A percentile compares a stretch with the other conserved stretches of the same genome.
phyloP scores from a whole-genome alignment of 805 yeast species.

The Lachancea cidri region DNA sequence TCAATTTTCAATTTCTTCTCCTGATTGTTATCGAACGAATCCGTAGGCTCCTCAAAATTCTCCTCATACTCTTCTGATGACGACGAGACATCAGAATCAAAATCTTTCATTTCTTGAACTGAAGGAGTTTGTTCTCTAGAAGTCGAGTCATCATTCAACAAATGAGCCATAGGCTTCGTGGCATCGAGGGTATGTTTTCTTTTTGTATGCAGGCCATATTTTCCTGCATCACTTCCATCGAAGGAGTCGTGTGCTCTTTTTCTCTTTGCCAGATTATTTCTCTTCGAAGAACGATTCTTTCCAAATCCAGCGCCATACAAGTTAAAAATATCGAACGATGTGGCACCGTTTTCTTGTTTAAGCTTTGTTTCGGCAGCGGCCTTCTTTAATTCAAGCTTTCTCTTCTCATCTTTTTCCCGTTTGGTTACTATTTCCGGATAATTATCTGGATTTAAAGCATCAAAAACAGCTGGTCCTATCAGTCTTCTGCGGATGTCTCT shows the following conservation, averaged over 20 bases:
- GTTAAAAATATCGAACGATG: conserved; percentile 34
- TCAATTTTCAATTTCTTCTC: conserved; percentile 20
- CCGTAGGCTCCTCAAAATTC: conserved; percentile 15
- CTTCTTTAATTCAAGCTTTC: conserved; percentile 15
- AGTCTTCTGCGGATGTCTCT: conserved; percentile 72
- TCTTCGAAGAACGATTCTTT: not conserved
- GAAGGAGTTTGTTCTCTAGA: conserved; percentile 21
- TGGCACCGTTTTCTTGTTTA: conserved; percentile 24
- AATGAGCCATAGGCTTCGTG: conserved; percentile 27
- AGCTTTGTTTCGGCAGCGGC: conserved; percentile 13
- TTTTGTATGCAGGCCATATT: conserved; percentile 2
- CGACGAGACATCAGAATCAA: conserved; percentile 10
- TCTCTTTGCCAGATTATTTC: not conserved
- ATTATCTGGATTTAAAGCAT: conserved; percentile 51
- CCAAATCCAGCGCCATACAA: conserved; percentile 23
- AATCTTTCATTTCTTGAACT: not conserved
- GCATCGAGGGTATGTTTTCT: conserved; percentile 11
- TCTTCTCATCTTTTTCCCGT: conserved; percentile 28
- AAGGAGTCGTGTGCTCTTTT: not conserved
- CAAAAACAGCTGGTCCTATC: conserved; percentile 63
- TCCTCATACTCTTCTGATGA: conserved; percentile 15
- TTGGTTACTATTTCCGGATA: conserved; percentile 47
- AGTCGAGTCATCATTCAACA: conserved; percentile 26
- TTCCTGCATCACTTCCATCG: not conserved
- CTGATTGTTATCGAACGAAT: conserved; percentile 17